Percentiles rank a stretch among this genome's conserved stretches.
These are phyloP conservation scores for Trichaptum fuscoviolaceum DNA, from an alignment of 768 basidiomycete species.

Conservation along the genomic window DNA sequence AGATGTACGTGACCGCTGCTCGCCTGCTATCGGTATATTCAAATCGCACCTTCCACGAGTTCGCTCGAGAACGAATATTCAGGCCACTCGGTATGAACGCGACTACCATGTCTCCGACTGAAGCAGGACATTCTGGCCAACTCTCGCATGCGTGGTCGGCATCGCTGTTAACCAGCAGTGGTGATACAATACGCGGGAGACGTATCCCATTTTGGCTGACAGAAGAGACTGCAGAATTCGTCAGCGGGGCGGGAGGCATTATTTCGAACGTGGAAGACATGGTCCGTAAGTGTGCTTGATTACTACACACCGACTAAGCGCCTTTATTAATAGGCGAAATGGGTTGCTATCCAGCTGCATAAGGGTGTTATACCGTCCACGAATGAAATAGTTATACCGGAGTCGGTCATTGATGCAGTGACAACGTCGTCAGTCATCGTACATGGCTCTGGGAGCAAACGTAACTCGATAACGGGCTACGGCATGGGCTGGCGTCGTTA, in stretches of 20 bases:
- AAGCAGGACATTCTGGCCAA: conserved; percentile 28
- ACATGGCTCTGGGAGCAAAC: conserved; percentile 11
- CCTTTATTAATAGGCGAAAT: conserved; percentile 29
- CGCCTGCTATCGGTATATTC: conserved; percentile 31
- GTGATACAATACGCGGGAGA: conserved; percentile 20
- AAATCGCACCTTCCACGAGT: conserved; percentile 29
- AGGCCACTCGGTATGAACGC: conserved; percentile 35
- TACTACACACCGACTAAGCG: not conserved
- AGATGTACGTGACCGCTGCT: conserved; percentile 36
- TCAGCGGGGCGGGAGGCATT: conserved; percentile 37
- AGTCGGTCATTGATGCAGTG: conserved; percentile 21
- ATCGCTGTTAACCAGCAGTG: not conserved
- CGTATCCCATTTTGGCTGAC: conserved; percentile 28
- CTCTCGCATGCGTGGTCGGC: conserved; percentile 28
- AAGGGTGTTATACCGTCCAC: conserved; percentile 26
- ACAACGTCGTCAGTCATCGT: conserved; percentile 24
- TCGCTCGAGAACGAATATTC: conserved; percentile 38
- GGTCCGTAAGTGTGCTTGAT: conserved; percentile 21
- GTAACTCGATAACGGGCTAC: conserved; percentile 31
- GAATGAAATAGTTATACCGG: conserved; percentile 30
- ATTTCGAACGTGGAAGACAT: conserved; percentile 40
- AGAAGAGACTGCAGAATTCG: conserved; percentile 20
- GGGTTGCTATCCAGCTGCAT: conserved; percentile 33
- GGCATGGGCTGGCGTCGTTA: conserved; percentile 38
- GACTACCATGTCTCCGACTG: conserved; percentile 31